A percentile compares a stretch with the other conserved stretches of the same genome.
Conservation (phyloP, 305 asterid genomes). For the Solanum hybrid region DNA sequence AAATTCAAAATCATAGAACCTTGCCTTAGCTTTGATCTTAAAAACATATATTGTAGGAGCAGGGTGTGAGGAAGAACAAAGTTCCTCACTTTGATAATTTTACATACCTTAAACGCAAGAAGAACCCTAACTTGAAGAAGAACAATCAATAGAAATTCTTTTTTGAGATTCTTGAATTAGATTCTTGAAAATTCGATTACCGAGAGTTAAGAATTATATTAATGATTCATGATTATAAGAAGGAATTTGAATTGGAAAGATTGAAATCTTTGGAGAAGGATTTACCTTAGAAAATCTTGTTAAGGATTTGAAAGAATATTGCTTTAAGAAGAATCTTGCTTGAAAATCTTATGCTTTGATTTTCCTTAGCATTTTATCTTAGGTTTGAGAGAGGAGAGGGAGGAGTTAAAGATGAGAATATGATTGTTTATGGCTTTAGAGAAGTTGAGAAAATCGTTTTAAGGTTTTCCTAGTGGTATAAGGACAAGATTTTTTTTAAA, state of each 20-base stretch:
- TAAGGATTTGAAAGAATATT: neutral
- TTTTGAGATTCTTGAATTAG: neutral
- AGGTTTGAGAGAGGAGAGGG: neutral
- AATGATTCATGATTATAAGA: neutral
- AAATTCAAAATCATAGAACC: neutral
- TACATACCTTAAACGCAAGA: neutral
- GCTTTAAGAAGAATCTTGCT: neutral
- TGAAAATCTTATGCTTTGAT: neutral
- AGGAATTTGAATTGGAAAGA: neutral
- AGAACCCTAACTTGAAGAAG: neutral
- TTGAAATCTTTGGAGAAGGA: neutral
- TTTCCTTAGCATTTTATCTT: neutral
- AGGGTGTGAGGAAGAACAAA: neutral
- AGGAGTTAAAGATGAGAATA: neutral
- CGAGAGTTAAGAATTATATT: neutral
- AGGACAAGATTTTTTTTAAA: too few species aligned
- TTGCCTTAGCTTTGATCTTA: neutral
- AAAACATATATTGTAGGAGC: neutral
- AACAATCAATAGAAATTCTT: neutral
- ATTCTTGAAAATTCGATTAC: neutral
- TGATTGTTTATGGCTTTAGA: neutral
- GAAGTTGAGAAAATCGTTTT: neutral
- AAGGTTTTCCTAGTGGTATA: neutral
- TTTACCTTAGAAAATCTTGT: neutral
- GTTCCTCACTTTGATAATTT: neutral